These are phyloP conservation scores for Chamaecyparis obtusa DNA, from an alignment of 75 land plant species.

Conservation along the genomic window DNA sequence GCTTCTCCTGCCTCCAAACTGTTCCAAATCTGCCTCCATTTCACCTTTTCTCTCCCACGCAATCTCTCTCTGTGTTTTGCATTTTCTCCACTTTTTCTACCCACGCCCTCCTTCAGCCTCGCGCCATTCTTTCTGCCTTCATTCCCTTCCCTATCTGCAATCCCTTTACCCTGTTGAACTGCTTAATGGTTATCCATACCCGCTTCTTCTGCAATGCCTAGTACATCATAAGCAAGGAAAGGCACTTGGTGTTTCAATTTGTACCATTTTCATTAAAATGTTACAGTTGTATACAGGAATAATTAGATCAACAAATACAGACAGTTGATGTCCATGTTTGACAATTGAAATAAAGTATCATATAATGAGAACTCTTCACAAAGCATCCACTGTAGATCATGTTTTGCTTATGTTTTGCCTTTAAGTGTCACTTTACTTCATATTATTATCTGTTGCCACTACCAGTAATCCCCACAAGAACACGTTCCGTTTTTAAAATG, in stretches of 20 bases:
- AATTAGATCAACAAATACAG: background rate
- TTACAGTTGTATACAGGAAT: background rate
- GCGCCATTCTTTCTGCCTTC: no score
- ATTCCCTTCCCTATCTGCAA: no score
- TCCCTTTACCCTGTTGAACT: no score
- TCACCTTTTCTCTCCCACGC: no score
- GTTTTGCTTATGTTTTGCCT: no score
- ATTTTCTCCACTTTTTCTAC: no score
- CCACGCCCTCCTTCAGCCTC: no score
- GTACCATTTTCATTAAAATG: background rate
- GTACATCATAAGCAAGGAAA: background rate
- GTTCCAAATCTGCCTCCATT: no score
- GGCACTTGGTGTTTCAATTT: background rate
- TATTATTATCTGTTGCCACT: background rate
- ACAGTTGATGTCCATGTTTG: background rate
- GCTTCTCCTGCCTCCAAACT: no score
- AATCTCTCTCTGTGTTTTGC: no score
- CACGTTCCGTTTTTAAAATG: conserved; percentile 24
- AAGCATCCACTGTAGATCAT: no score
- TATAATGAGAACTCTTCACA: background rate
- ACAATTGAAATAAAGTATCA: background rate
- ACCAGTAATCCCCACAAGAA: conserved; percentile 33
- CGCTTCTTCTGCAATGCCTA: background rate
- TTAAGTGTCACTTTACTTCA: background rate
- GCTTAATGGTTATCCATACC: no score